phyloP scores from a whole-genome alignment of 2,329 filamentous ascomycete species.

The Alternaria sp. region DNA sequence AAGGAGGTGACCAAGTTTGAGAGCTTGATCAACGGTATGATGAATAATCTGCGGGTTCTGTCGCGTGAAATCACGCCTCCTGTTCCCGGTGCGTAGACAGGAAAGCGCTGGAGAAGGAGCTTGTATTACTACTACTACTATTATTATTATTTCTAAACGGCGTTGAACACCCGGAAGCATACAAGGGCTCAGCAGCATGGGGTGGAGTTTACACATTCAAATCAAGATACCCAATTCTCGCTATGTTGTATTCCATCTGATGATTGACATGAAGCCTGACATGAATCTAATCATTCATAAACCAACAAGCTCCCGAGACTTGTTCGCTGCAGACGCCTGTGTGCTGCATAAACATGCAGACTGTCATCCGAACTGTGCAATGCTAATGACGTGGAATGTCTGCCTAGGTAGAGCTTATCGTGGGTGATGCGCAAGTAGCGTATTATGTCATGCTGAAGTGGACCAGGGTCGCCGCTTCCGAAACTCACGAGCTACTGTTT shows the following conservation, averaged over 20 bases:
- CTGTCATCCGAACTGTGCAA: not conserved
- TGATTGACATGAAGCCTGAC: not conserved
- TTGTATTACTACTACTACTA: constrained; percentile 22
- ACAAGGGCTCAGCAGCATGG: constrained; percentile 22
- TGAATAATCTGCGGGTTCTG: constrained; percentile 68
- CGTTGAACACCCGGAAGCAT: not conserved
- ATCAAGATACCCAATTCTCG: constrained; percentile 46
- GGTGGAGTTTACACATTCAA: constrained; percentile 34
- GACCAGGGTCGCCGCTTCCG: constrained; percentile 30
- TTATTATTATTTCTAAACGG: not conserved
- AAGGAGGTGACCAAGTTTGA: constrained; percentile 61
- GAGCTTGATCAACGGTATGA: constrained; percentile 74
- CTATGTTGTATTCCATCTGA: constrained; percentile 15
- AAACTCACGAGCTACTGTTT: constrained; percentile 34
- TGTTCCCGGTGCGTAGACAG: constrained; percentile 4
- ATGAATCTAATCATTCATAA: not conserved
- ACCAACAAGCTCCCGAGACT: not conserved
- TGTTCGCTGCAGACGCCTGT: not conserved
- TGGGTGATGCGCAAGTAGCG: constrained; percentile 20
- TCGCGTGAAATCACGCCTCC: constrained; percentile 47
- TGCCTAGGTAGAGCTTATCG: constrained; percentile 17
- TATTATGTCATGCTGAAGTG: constrained; percentile 29
- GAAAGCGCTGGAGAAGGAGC: not conserved
- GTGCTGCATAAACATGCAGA: not conserved
- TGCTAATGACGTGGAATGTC: constrained; percentile 6